These are phyloP conservation scores for Calocybe gangraenosa DNA, from an alignment of 768 basidiomycete genomes.

Conservation along the genomic window DNA sequence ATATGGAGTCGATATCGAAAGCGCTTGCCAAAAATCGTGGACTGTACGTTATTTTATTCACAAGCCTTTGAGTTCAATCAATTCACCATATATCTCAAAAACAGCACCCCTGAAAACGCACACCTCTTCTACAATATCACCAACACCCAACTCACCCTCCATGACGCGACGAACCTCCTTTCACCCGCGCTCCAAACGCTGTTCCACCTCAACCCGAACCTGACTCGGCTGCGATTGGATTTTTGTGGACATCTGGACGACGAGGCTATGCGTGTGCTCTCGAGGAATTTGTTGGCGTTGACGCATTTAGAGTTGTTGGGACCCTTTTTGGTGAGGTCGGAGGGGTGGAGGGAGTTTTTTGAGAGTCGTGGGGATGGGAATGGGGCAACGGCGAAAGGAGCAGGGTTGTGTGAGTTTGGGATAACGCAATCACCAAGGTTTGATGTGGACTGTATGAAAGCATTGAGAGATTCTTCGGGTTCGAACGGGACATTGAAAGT, in stretches of 20 bases:
- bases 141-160: conserved; percentile 67
- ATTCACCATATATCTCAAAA: too few relatives aligned
- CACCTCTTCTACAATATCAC: conserved; percentile 77
- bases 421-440: conserved; percentile 88
- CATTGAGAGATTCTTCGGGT: conserved; percentile 53
- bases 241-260: conserved; percentile 82
- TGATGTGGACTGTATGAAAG: conserved; percentile 58
- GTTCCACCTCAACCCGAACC: conserved; percentile 77
- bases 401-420: too few relatives aligned
- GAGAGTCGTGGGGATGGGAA: too few relatives aligned
- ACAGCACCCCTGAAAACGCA: conserved; percentile 77
- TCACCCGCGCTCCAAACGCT: conserved; percentile 67
- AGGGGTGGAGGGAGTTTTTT: conserved; percentile 77
- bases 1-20: conserved; percentile 80
- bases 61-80: too few relatives aligned
- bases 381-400: too few relatives aligned
- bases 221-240: conserved; percentile 75
- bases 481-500: conserved; percentile 49
- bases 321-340: conserved; percentile 76
- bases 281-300: conserved; percentile 59
- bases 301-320: conserved; percentile 77
- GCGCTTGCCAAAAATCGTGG: conserved; percentile 77
- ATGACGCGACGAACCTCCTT: conserved; percentile 87
- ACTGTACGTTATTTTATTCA: too few relatives aligned
- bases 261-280: conserved; percentile 54